Conservation (phyloP, 192 early-diverging fungal species). For the Mortierella hygrophila region DNA sequence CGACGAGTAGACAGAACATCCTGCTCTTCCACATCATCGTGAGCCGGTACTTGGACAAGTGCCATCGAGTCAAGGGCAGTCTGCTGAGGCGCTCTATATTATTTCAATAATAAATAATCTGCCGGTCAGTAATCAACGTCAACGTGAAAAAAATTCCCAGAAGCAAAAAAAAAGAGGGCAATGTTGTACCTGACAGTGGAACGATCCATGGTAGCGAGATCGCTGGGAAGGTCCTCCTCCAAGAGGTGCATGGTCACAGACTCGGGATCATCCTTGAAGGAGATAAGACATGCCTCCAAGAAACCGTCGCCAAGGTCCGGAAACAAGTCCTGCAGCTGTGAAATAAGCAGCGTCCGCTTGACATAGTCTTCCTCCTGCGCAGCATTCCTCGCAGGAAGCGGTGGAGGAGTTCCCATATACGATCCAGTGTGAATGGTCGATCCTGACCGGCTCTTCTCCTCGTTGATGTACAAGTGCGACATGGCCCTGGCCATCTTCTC, state of each 20-base stretch:
- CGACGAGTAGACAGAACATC: slow-evolving; percentile 69
- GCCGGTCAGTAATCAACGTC: neutral
- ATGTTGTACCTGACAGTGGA: slow-evolving; percentile 56
- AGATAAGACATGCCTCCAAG: slow-evolving; percentile 86
- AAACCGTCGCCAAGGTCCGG: slow-evolving; percentile 92
- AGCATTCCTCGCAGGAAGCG: neutral
- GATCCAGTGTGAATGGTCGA: slow-evolving; percentile 18
- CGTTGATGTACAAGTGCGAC: slow-evolving; percentile 26
- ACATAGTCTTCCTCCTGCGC: slow-evolving; percentile 63
- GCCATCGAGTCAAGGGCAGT: slow-evolving; percentile 8
- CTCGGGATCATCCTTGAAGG: slow-evolving; percentile 77
- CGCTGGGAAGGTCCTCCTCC: slow-evolving; percentile 79
- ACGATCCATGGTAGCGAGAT: slow-evolving; percentile 77
- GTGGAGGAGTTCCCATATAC: neutral
- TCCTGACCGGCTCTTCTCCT: slow-evolving; percentile 19
- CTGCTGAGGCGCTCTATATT: slow-evolving; percentile 22
- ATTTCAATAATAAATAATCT: neutral
- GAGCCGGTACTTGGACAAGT: neutral
- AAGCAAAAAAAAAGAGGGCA: neutral
- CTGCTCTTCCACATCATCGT: slow-evolving; percentile 21
- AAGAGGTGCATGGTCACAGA: slow-evolving; percentile 83
- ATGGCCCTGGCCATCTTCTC: slow-evolving; percentile 34
- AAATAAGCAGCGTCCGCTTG: slow-evolving; percentile 72
- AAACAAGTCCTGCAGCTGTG: slow-evolving; percentile 89
- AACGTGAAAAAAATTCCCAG: neutral